Conservation (phyloP, 2,329 filamentous ascomycete species). For the Ustilaginoidea virens region DNA sequence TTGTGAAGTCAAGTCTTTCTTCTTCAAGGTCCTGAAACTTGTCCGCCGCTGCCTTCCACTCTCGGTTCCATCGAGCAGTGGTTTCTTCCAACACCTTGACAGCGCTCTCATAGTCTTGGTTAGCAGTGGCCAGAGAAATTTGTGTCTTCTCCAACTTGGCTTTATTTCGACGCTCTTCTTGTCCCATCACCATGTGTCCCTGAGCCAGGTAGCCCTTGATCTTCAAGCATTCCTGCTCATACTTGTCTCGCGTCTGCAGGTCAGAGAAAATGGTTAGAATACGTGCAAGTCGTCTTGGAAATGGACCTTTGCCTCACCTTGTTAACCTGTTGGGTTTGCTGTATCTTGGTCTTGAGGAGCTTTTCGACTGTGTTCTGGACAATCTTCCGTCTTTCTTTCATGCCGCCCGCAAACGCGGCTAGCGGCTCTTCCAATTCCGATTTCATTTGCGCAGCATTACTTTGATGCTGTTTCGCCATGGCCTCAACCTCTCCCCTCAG, state of each 20-base stretch:
- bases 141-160: constrained; percentile 98
- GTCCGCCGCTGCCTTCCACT: constrained; percentile 96
- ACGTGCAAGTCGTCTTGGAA: background rate
- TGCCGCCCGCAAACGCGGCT: constrained; percentile 77
- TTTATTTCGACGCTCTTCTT: constrained; percentile 97
- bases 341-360: constrained; percentile 78
- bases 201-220: constrained; percentile 98
- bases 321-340: constrained; percentile 82
- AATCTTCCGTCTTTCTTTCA: constrained; percentile 95
- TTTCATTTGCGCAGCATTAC: constrained; percentile 88
- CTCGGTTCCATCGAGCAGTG: constrained; percentile 87
- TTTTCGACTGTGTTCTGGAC: constrained; percentile 90
- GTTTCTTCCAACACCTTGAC: constrained; percentile 92
- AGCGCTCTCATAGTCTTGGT: constrained; percentile 83
- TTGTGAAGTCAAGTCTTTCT: constrained; percentile 90
- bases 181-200: constrained; percentile 99
- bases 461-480: constrained; percentile 87
- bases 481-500: constrained; percentile 79
- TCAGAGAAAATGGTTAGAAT: background rate
- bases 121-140: constrained; percentile 80
- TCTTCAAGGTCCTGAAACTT: constrained; percentile 99
- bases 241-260: constrained; percentile 66
- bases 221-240: constrained; percentile 93
- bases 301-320: constrained; percentile 42
- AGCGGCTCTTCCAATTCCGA: constrained; percentile 89